Base-by-base conservation (phyloP, 2,329 filamentous ascomycete species). In the Colletotrichum tropicicola region DNA sequence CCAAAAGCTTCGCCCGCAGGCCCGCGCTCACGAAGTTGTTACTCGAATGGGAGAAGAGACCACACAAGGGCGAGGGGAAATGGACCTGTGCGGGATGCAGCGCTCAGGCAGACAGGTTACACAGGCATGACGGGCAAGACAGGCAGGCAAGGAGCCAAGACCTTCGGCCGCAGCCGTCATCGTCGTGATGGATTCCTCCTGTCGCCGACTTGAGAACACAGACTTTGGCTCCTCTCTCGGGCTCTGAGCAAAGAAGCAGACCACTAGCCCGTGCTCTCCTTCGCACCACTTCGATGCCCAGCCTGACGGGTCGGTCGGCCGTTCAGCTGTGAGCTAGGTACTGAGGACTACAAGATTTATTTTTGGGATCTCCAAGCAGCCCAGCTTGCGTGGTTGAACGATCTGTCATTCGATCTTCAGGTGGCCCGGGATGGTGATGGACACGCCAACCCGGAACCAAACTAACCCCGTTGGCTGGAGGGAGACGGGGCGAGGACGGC, bases 391-490 rank as follows among this genome's bases (percentile, higher is more conserved):
- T 28, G 44, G 10, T 52, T n/a, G 25, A 27, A n/a, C 61, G 23
- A 61, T 21, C 44, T 58, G 59, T 63, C 59, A 53, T 58, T 58
- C 51, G 44, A 63, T 58, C 17, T 23, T 52, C 17, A 23, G 13
- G n/a, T 19, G n/a, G 35, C 19, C 17, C 37, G 39, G 43, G 37
- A 39, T 19, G 23, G 37, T 3, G 49, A 32, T 48, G 48, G 7
- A 49, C 27, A 39, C 28, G 19, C 9, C 30, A 47, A 28, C 39
- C 15, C 25, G 30, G 60, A 17, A 23, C 19, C 19, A 35, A 35
- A 47, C 23, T 6, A n/a, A 32, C 4, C 27, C 43, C 19, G 48
- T 17, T 21, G 32, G 32, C 32, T 35, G 32, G n/a, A 35, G 32
- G 12, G 32, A 35, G 10, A 13, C 32, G n/a, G n/a, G n/a, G n/a